These are phyloP conservation scores for Phytophthora rubi DNA, from an alignment of 352 stramenopile species.

Conservation along the genomic window DNA sequence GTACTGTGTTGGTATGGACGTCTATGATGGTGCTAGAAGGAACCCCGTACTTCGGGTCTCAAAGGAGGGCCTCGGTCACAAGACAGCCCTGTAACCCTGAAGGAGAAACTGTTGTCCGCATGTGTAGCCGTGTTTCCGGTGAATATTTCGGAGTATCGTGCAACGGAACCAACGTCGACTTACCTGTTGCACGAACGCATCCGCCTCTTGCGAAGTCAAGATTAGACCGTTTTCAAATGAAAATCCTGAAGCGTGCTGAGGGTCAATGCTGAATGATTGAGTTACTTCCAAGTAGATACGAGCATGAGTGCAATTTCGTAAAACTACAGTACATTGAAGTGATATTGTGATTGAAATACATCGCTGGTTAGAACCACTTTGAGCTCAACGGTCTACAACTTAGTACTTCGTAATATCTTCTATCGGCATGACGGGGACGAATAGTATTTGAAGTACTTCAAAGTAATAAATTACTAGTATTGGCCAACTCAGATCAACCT, in stretches of 20 bases:
- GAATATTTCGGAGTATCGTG: conserved; percentile 16
- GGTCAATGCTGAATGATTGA: neutral
- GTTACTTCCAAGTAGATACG: no score
- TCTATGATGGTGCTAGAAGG: conserved; percentile 25
- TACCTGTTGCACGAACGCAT: conserved; percentile 17
- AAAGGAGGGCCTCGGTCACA: conserved; percentile 19
- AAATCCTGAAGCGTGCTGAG: conserved; percentile 13
- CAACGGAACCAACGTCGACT: conserved; percentile 7
- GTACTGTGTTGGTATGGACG: conserved; percentile 21
- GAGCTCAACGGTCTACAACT: no score
- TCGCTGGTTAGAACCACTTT: no score
- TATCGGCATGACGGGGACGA: no score
- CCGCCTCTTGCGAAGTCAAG: conserved; percentile 21
- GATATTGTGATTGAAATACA: no score
- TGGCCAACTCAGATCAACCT: no score
- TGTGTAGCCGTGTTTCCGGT: conserved; percentile 21
- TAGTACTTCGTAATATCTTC: no score
- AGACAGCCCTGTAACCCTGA: conserved; percentile 2
- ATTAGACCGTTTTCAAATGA: conserved; percentile 17
- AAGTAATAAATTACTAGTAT: no score
- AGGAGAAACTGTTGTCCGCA: conserved; percentile 10
- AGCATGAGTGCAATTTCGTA: neutral
- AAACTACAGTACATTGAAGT: neutral
- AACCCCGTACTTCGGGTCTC: conserved; percentile 15
- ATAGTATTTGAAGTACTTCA: no score